Evolutionary conservation across 1,139 yeast species (phyloP).

Genomic region (Kodamaea anthophila): DNA sequence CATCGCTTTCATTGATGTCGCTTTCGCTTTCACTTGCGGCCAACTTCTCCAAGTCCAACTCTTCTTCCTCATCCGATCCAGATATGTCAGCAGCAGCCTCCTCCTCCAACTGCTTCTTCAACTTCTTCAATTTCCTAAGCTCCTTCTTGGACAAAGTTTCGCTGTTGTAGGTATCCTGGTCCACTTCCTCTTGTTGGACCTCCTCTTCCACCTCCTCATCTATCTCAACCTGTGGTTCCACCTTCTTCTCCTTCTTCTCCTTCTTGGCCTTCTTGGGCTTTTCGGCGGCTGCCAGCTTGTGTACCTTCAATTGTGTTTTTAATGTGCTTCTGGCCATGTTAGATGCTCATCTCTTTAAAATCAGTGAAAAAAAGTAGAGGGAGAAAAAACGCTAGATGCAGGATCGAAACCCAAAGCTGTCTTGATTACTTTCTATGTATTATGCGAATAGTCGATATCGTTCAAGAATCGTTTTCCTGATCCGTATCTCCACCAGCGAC

Average conservation of each 20-base stretch:
- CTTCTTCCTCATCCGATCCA: constrained; percentile 29
- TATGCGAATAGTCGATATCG: constrained; percentile 19
- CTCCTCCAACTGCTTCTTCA: constrained; percentile 16
- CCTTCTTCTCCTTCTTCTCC: constrained; percentile 7
- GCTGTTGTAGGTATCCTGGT: constrained; percentile 30
- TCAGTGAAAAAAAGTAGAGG: constrained; percentile 4
- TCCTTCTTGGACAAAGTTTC: constrained; percentile 55
- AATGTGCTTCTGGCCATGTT: constrained; percentile 17
- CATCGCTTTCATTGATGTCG: constrained; percentile 33
- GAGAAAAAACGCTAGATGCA: too few relatives aligned
- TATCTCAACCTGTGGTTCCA: constrained; percentile 2
- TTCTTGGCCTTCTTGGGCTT: constrained; percentile 10
- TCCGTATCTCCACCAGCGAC: constrained; percentile 83
- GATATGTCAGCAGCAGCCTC: constrained; percentile 25
- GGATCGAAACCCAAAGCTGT: not conserved
- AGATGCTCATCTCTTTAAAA: constrained; percentile 8
- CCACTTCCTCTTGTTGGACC: constrained; percentile 5
- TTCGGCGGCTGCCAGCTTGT: constrained; percentile 22
- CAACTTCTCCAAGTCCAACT: constrained; percentile 47
- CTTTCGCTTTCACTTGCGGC: constrained; percentile 48
- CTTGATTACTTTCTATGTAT: constrained; percentile 1
- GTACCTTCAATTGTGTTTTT: constrained; percentile 32
- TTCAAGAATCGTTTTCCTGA: constrained; percentile 45
- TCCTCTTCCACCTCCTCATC: constrained; percentile 4
- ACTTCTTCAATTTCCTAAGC: constrained; percentile 55